Base-by-base conservation (phyloP, 73 alveolate species). In the Paramecium pentaurelia region DNA sequence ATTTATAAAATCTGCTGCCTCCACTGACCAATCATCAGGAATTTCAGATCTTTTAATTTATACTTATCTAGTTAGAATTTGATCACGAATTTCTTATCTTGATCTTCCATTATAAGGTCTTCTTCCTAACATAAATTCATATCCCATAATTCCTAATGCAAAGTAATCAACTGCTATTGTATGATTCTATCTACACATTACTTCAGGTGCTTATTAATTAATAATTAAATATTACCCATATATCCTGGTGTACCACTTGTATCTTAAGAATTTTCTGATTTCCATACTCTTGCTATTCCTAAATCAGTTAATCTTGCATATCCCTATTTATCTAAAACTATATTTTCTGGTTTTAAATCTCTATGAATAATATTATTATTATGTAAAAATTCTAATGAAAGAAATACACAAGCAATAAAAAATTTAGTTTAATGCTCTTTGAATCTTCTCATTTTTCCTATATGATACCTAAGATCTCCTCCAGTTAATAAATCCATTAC, bases 161-260 rank as follows among this genome's bases (percentile, higher is more conserved):
- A 68, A 94, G 44, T 94, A 94, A 68, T 94, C 97, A 30, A 92
- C 93, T 40, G 95, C 86, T 2, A 94, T 70, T 0, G 92, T 70
- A 51, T 94, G 95, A 60, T 94, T 94, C 54, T 94, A 86, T 20
- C 97, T 45, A 70, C 93, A 68, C 97, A 94, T 94, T 14, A 94
- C 95, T 59, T 94, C 97, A 12, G 97, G 97, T 2, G 95, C 96
- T 96, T 92, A 0, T 93, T 25, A 9, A 28, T 71, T 10, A 88
- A 44, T 7, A 2, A 8, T 6, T 16, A 40, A 22, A 83, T 54
- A 54, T 54, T 91, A 92, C 95, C 97, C 99, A 97, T 97, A 93
- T 98, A 98, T 6, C 99, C 99, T 1, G 99, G 99, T 11, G 99
- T 98, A 1, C 99, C 99, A 44, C 98, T 94, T 49, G 99, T 98